Conservation (phyloP, 257 asterid genomes). For the Marsdenia floribunda region DNA sequence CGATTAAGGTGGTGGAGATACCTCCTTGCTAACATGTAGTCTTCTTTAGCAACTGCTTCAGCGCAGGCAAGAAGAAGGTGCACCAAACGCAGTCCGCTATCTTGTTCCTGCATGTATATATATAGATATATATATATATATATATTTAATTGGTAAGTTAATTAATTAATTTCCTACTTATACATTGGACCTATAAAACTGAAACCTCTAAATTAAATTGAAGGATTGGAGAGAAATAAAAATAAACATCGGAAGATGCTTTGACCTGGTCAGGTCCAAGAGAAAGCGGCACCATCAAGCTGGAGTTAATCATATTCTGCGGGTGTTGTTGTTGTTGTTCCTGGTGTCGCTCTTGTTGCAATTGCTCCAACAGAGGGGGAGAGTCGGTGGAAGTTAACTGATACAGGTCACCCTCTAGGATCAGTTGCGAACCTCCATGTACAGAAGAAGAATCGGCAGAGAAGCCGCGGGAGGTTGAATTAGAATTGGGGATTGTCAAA, state of each 20-base stretch:
- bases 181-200: no score
- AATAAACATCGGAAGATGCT: not conserved
- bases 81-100: slow-evolving; percentile 72
- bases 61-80: slow-evolving; percentile 81
- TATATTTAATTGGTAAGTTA: not conserved
- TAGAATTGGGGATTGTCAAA: slow-evolving; percentile 38
- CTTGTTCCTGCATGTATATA: slow-evolving; percentile 42
- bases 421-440: slow-evolving; percentile 24
- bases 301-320: slow-evolving; percentile 29
- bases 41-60: slow-evolving; percentile 80
- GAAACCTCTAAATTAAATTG: no score
- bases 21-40: slow-evolving; percentile 71
- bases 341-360: slow-evolving; percentile 55
- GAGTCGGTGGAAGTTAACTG: slow-evolving; percentile 22
- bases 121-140: not conserved
- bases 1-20: slow-evolving; percentile 68
- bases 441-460: slow-evolving; percentile 14
- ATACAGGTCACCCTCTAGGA: slow-evolving; percentile 27
- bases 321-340: slow-evolving; percentile 43
- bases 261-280: slow-evolving; percentile 57
- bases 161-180: no score
- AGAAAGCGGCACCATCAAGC: slow-evolving; percentile 45
- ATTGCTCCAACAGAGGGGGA: slow-evolving; percentile 51
- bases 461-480: slow-evolving; percentile 23
- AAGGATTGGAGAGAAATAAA: not conserved